Base-by-base conservation (phyloP, 768 basidiomycete species). In the Lactarius trivialis region DNA sequence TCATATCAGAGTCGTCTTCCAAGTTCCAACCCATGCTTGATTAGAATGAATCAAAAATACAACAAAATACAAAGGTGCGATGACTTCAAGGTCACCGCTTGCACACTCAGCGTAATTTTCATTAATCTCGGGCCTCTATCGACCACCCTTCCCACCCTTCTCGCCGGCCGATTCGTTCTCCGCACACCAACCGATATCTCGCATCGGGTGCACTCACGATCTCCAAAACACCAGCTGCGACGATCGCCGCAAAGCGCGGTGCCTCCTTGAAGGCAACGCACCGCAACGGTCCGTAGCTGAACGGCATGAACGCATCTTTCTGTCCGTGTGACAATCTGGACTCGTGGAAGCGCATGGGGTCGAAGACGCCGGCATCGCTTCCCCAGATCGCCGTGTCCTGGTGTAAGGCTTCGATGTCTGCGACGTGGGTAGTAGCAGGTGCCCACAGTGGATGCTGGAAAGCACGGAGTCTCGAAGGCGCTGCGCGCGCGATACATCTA, bases 221-320 rank as follows among this genome's bases (percentile, higher is more conserved):
- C 24, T 77, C 73, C 4, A 82, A 59, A 4, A 83, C 62, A 14
- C 73, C 76, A 0, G 76, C 79, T 4, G 75, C 75, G 32, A 86
- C 73, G 2, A 83, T 63, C 0, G 75, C 84, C 3, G 78, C 80
- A 1, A 81, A 80, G 55, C 79, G 75, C 1, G 82, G 78, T 7
- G 81, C 84, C 77, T 83, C 83, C 4, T 69, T 71, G 19, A 68
- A 67, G 0, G 80, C 84, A 8, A 79, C 73, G 54, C 82, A 84
- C n/a, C 72, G 67, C 56, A 84, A 65, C 12, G 72, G 72, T 2
- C 81, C 81, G 55, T 69, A 66, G 1, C 85, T 85, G 65, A 86
- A 86, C 0, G 81, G 73, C 14, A 73, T 49, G 11, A 79, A 66
- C 67, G 68, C 60, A 33, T 32, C 72, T 62, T 66, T 51, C 17